These are phyloP conservation scores for Nakazawaea wickerhamii DNA, from an alignment of 805 yeast genomes.

Conservation along the genomic window DNA sequence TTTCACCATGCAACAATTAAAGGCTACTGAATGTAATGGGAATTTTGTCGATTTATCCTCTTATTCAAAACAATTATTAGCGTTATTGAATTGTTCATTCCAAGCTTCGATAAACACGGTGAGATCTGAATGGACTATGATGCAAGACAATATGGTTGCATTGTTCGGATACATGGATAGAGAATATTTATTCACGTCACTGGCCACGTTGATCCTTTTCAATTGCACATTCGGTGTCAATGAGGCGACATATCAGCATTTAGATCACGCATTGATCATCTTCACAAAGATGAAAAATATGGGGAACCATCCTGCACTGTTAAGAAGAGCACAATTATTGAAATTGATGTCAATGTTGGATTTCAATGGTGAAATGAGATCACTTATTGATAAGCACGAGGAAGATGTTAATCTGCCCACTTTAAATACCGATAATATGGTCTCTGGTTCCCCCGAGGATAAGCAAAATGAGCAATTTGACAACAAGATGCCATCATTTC, in stretches of 20 bases:
- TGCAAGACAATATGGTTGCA: conserved; percentile 79
- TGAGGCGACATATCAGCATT: conserved; percentile 63
- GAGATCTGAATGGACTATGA: conserved; percentile 65
- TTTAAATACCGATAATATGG: conserved; percentile 16
- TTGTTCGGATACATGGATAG: conserved; percentile 84
- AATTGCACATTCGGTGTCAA: conserved; percentile 80
- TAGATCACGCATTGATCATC: conserved; percentile 65
- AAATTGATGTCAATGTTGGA: conserved; percentile 61
- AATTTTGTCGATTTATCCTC: conserved; percentile 56
- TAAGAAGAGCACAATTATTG: conserved; percentile 65
- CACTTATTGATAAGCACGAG: conserved; percentile 51
- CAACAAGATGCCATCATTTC: neutral
- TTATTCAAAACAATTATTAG: conserved; percentile 63
- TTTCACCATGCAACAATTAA: conserved; percentile 63
- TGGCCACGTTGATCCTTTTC: conserved; percentile 67
- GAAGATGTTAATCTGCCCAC: conserved; percentile 33
- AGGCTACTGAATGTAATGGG: conserved; percentile 33
- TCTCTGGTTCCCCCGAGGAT: neutral
- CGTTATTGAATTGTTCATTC: conserved; percentile 67
- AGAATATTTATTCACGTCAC: conserved; percentile 72
- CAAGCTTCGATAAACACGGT: conserved; percentile 78
- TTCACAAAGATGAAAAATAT: conserved; percentile 71
- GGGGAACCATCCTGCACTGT: conserved; percentile 77
- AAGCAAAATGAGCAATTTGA: neutral
- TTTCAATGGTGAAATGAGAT: conserved; percentile 59